A percentile compares a stretch with the other conserved stretches of the same genome.
Evolutionary conservation across 768 basidiomycete species (phyloP).

Genomic region (Leccinum aurantiacum): DNA sequence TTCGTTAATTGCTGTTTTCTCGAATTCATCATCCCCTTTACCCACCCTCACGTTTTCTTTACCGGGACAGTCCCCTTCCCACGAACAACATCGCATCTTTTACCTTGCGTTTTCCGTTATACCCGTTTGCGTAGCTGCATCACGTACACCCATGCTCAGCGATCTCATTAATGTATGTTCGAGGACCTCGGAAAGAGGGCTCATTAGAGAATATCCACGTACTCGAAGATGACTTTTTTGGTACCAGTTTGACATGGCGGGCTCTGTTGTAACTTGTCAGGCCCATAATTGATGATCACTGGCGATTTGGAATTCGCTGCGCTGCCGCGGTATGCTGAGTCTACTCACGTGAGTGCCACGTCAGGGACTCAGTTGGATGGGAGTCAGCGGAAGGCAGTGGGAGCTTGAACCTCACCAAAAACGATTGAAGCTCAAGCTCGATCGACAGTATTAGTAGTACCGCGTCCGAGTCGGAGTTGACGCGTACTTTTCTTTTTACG

Average conservation of each 20-base stretch:
- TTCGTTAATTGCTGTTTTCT: slow-evolving; percentile 5
- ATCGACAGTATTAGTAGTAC: background rate
- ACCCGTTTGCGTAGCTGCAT: slow-evolving; percentile 32
- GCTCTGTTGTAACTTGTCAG: background rate
- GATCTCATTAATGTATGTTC: slow-evolving; percentile 35
- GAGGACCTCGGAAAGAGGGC: slow-evolving; percentile 7
- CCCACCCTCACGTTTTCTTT: slow-evolving; percentile 16
- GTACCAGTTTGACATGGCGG: background rate
- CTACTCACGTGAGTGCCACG: background rate
- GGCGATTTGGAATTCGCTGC: background rate
- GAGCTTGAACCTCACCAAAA: background rate
- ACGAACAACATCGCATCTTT: slow-evolving; percentile 16
- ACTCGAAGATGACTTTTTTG: background rate
- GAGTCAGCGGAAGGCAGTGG: background rate
- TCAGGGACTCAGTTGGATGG: background rate
- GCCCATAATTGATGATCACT: background rate
- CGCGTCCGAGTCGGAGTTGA: background rate
- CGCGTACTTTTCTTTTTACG: background rate
- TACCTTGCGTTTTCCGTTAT: slow-evolving; percentile 21
- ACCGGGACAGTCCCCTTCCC: slow-evolving; percentile 16
- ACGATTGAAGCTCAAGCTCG: background rate
- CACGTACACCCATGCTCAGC: slow-evolving; percentile 28
- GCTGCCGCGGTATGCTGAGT: background rate
- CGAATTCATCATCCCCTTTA: slow-evolving; percentile 11
- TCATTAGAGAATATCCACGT: slow-evolving; percentile 16